Evolutionary conservation across 2,329 filamentous ascomycete species (phyloP).

Genomic region (Myrmaecium sp.): DNA sequence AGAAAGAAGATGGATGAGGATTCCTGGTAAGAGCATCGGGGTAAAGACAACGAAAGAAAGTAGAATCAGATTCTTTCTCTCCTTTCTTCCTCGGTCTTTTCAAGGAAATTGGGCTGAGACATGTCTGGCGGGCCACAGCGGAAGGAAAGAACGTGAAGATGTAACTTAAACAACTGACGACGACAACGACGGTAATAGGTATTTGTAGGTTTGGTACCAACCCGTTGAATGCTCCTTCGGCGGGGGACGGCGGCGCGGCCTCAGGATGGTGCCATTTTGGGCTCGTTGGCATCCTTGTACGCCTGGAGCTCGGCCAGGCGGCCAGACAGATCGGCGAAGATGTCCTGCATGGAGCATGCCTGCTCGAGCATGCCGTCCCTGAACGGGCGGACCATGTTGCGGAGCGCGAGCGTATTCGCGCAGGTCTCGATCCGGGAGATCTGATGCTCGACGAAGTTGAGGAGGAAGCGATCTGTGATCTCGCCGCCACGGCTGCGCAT

Average conservation of each 20-base stretch:
- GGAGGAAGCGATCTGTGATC: conserved; percentile 70
- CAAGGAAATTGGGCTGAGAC: too few relatives aligned
- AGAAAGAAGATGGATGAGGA: too few relatives aligned
- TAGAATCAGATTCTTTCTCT: too few relatives aligned
- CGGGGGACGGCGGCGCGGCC: neutral
- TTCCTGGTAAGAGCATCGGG: too few relatives aligned
- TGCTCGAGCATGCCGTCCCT: conserved; percentile 53
- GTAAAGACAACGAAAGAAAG: too few relatives aligned
- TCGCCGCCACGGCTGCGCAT: conserved; percentile 61
- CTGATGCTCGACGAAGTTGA: conserved; percentile 88
- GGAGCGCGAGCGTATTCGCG: conserved; percentile 59
- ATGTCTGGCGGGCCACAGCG: too few relatives aligned
- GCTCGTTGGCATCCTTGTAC: conserved; percentile 30
- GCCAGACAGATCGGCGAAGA: conserved; percentile 44
- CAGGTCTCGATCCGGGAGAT: conserved; percentile 89
- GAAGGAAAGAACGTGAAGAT: too few relatives aligned
- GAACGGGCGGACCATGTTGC: conserved; percentile 61
- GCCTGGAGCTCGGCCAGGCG: conserved; percentile 47
- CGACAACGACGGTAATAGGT: too few relatives aligned
- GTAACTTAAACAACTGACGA: too few relatives aligned
- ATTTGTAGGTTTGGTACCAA: too few relatives aligned
- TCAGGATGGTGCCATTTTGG: conserved; percentile 6
- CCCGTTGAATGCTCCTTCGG: too few relatives aligned
- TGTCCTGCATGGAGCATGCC: conserved; percentile 57
- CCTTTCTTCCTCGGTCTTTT: too few relatives aligned